Conservation (phyloP, 345 rosid genomes). For the Zanthoxylum bungeanum region DNA sequence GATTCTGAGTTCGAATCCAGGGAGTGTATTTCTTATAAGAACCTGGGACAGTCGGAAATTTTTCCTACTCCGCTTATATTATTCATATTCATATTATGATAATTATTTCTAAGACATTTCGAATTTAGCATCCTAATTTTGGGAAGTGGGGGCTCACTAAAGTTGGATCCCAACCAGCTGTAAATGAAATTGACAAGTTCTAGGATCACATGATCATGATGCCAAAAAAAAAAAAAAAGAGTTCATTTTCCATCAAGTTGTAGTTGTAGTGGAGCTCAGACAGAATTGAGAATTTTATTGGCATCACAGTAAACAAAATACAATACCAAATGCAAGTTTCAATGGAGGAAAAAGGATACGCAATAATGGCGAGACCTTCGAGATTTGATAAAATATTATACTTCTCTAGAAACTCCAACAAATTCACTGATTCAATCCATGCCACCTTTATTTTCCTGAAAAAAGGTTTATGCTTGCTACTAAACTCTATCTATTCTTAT, state of each 20-base stretch:
- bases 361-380: slow-evolving; percentile 44
- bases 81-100: no score
- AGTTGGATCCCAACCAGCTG: slow-evolving; percentile 27
- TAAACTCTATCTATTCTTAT: no score
- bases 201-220: slow-evolving; percentile 43
- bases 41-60: no score
- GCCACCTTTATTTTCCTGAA: slow-evolving; percentile 13
- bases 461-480: slow-evolving; percentile 36
- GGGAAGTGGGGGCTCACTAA: slow-evolving; percentile 38
- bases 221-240: no score
- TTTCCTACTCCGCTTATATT: no score
- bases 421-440: slow-evolving; percentile 45
- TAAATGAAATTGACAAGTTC: slow-evolving; percentile 37
- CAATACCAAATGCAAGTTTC: slow-evolving; percentile 36
- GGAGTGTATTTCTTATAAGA: no score
- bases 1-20: no score
- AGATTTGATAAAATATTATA: slow-evolving; percentile 40
- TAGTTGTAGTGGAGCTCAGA: slow-evolving; percentile 41
- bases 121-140: slow-evolving; percentile 38
- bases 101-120: slow-evolving; percentile 21
- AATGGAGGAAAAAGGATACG: slow-evolving; percentile 33
- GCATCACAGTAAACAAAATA: slow-evolving; percentile 23
- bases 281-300: slow-evolving; percentile 33
- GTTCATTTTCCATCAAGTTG: slow-evolving; percentile 28
- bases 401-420: slow-evolving; percentile 45